A percentile compares a stretch with the other conserved stretches of the same genome.
Conservation (phyloP, 208 protist genomes). For the Crithidia expoeki region DNA sequence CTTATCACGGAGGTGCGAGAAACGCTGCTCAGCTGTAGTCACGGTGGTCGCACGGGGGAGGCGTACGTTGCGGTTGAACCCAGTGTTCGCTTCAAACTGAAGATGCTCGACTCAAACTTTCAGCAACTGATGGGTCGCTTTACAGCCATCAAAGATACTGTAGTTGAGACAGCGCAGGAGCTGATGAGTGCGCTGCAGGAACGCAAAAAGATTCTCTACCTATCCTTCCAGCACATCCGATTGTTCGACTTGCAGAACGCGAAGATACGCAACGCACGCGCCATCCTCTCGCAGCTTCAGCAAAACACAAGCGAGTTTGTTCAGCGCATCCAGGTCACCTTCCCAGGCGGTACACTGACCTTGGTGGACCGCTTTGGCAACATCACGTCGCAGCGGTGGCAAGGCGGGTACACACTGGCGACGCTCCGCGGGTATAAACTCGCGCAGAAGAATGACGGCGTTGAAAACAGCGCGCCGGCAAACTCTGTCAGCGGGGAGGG, state of each 20-base stretch:
- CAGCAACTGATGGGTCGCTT: conserved; percentile 89
- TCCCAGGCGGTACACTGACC: conserved; percentile 75
- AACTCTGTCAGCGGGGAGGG: not conserved
- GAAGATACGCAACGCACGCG: conserved; percentile 79
- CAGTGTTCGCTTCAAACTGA: conserved; percentile 88
- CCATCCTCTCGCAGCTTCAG: conserved; percentile 76
- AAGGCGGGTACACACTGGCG: conserved; percentile 84
- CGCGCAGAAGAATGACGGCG: conserved; percentile 15
- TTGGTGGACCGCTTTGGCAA: conserved; percentile 86
- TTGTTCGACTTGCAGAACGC: conserved; percentile 89
- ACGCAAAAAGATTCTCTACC: conserved; percentile 89
- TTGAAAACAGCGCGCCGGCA: not conserved
- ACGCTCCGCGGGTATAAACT: conserved; percentile 64
- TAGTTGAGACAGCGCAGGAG: conserved; percentile 84
- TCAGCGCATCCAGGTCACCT: conserved; percentile 73
- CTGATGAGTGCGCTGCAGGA: conserved; percentile 89
- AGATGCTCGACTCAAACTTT: conserved; percentile 90
- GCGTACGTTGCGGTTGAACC: conserved; percentile 82
- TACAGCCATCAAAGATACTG: conserved; percentile 81
- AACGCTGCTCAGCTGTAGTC: conserved; percentile 55
- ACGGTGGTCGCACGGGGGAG: conserved; percentile 54
- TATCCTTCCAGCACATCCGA: conserved; percentile 93
- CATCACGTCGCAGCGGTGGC: conserved; percentile 84
- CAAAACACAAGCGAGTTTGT: conserved; percentile 62
- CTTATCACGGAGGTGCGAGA: conserved; percentile 84